phyloP scores from a whole-genome alignment of 768 basidiomycete genomes.

The Collybia mongolica region DNA sequence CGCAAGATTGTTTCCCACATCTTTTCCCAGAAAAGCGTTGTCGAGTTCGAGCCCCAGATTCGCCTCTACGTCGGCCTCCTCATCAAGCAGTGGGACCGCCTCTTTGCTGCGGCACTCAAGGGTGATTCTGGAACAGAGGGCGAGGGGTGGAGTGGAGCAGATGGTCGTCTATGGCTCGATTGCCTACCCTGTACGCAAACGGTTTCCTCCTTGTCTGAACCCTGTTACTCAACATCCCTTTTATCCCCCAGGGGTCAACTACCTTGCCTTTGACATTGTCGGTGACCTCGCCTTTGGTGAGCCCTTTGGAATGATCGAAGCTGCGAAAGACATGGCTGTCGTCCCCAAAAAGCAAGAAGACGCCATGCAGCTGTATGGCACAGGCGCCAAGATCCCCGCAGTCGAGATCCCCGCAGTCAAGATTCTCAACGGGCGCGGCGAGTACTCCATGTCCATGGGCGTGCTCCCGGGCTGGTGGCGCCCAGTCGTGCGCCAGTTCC shows the following conservation, averaged over 20 bases:
- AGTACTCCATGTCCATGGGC: slow-evolving; percentile 83
- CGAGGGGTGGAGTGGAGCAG: slow-evolving; percentile 61
- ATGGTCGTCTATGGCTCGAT: slow-evolving; percentile 72
- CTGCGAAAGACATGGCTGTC: slow-evolving; percentile 69
- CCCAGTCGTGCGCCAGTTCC: slow-evolving; percentile 60
- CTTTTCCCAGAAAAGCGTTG: slow-evolving; percentile 80
- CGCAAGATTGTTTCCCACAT: slow-evolving; percentile 89
- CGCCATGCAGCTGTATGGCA: slow-evolving; percentile 58
- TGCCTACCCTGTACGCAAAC: slow-evolving; percentile 62
- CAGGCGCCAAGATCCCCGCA: slow-evolving; percentile 39
- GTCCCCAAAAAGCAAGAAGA: slow-evolving; percentile 58
- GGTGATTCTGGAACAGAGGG: slow-evolving; percentile 59
- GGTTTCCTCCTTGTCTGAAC: background rate
- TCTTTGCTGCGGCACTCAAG: slow-evolving; percentile 55
- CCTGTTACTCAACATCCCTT: slow-evolving; percentile 4
- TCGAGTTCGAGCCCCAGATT: slow-evolving; percentile 85
- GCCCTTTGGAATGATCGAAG: slow-evolving; percentile 85
- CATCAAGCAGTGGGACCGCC: slow-evolving; percentile 73
- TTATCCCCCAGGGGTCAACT: slow-evolving; percentile 43
- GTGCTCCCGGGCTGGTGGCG: slow-evolving; percentile 72
- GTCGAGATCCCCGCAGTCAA: slow-evolving; percentile 74
- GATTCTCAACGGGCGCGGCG: slow-evolving; percentile 87
- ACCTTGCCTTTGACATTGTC: slow-evolving; percentile 68
- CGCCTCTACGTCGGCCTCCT: slow-evolving; percentile 56
- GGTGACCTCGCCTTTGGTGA: slow-evolving; percentile 86